Evolutionary conservation across 2,329 filamentous ascomycete species (phyloP).

Genomic region (Cladosporium halotolerans): DNA sequence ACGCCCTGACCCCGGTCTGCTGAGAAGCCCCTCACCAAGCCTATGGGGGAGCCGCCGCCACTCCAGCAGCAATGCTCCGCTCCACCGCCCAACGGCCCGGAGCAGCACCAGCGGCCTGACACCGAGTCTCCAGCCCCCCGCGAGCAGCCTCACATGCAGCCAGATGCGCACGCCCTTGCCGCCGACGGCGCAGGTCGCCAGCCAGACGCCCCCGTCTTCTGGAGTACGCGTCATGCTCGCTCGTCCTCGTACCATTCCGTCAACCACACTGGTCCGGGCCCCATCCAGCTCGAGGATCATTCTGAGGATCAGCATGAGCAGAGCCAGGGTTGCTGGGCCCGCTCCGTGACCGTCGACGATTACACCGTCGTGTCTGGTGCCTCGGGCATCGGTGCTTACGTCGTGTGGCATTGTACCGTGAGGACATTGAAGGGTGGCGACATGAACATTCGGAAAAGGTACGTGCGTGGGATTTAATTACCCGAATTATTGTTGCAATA

Average conservation of each 20-base stretch:
- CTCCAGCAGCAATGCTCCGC: conserved; percentile 8
- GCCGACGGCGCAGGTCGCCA: background rate
- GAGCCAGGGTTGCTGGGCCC: conserved; percentile 56
- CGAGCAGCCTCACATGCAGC: background rate
- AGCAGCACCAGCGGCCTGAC: background rate
- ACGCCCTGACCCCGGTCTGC: conserved; percentile 4
- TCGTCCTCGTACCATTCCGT: conserved; percentile 31
- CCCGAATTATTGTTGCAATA: no score
- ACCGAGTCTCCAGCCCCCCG: background rate
- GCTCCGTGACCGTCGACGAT: conserved; percentile 55
- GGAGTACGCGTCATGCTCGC: conserved; percentile 35
- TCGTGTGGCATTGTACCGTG: conserved; percentile 87
- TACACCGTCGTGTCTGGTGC: conserved; percentile 56
- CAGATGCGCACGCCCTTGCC: background rate
- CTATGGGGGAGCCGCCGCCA: conserved; percentile 8
- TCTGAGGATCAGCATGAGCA: conserved; percentile 53
- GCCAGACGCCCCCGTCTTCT: conserved; percentile 40
- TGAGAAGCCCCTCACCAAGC: conserved; percentile 1
- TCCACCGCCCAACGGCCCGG: conserved; percentile 5
- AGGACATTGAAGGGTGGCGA: conserved; percentile 64
- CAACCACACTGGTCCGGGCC: conserved; percentile 30
- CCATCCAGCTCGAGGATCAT: conserved; percentile 59
- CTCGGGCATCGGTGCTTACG: conserved; percentile 72
- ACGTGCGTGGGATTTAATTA: background rate
- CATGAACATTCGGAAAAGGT: conserved; percentile 46